Evolutionary conservation across 1,284 basidiomycete genomes (phyloP).

Genomic region (Rhizoctonia solani): DNA sequence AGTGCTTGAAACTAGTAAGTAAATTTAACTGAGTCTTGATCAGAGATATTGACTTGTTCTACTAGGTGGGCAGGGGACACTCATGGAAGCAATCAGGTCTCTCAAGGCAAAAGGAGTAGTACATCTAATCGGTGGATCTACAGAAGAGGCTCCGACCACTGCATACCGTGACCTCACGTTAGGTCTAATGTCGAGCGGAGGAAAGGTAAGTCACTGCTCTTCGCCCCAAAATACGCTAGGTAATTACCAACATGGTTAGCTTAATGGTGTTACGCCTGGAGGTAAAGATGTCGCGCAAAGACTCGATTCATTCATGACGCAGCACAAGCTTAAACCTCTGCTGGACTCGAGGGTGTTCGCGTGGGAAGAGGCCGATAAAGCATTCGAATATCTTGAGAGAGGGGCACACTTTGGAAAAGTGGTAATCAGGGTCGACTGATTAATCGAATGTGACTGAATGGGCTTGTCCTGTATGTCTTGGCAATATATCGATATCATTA

Average conservation of each 20-base stretch:
- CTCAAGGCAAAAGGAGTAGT: not conserved
- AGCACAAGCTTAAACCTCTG: slow-evolving; percentile 3
- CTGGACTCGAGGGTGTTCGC: not conserved
- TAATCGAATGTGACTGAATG: not conserved
- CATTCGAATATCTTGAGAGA: not conserved
- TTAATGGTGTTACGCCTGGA: not conserved
- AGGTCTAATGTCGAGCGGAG: not conserved
- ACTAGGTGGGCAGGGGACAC: slow-evolving; percentile 4
- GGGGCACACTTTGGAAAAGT: slow-evolving; percentile 13
- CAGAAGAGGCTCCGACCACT: not conserved
- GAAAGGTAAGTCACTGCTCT: not conserved
- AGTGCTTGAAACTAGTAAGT: slow-evolving; percentile 3
- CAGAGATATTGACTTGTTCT: not conserved
- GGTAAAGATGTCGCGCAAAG: not conserved
- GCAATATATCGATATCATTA: too few species aligned
- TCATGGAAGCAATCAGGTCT: not conserved
- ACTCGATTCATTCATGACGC: not conserved
- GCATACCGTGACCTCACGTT: not conserved
- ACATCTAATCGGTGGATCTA: not conserved
- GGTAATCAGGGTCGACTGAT: not conserved
- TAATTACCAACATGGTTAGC: not conserved
- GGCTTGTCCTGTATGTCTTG: too few species aligned
- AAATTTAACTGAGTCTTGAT: not conserved
- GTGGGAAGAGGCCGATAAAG: not conserved
- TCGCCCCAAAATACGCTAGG: not conserved